Percentiles rank a stretch among this genome's conserved stretches.
phyloP scores from a whole-genome alignment of 345 rosid species.

The Jatropha curcas region DNA sequence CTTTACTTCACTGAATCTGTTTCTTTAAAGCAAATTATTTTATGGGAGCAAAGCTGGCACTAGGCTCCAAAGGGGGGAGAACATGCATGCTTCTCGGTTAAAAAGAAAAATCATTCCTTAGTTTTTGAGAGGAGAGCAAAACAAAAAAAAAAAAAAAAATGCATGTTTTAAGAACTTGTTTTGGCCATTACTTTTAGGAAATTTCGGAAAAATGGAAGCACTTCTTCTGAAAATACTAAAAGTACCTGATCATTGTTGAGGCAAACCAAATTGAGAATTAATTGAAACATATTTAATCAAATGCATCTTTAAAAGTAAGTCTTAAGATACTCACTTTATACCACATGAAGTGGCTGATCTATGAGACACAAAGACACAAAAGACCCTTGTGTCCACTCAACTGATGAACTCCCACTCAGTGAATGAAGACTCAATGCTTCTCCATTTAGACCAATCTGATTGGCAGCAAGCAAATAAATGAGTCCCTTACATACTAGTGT shows the following conservation, averaged over 20 bases:
- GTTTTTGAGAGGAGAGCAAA: background rate
- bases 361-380: conserved; percentile 65
- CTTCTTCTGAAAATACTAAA: background rate
- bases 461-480: conserved; percentile 4
- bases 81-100: background rate
- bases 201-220: background rate
- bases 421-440: conserved; percentile 90
- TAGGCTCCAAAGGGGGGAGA: background rate
- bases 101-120: background rate
- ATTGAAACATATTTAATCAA: background rate
- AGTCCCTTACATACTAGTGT: background rate
- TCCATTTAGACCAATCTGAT: conserved; percentile 93
- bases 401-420: conserved; percentile 76
- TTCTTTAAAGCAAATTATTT: background rate
- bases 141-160: background rate
- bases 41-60: background rate
- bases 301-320: background rate
- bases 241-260: background rate
- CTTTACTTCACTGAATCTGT: background rate
- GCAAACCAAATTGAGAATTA: too few relatives aligned
- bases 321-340: conserved; percentile 60
- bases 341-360: conserved; percentile 95
- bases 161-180: background rate
- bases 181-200: background rate
- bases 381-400: conserved; percentile 90